These are phyloP conservation scores for Macadamia integrifolia DNA, from an alignment of 164 flowering plant species.

Conservation along the genomic window DNA sequence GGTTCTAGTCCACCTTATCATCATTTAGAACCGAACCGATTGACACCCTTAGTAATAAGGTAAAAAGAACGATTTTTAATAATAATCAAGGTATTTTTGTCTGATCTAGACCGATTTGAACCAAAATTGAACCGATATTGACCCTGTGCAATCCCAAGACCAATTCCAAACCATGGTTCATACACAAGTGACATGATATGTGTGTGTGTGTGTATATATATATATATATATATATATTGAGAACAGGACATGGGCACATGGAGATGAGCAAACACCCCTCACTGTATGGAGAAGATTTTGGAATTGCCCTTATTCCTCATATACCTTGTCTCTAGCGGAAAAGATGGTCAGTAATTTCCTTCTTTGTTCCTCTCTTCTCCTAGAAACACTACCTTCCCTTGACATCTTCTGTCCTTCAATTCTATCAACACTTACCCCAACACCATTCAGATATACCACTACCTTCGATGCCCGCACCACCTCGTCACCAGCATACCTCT, in stretches of 20 bases:
- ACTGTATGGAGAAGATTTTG: not conserved
- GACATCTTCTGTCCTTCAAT: conserved; percentile 20
- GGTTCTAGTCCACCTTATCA: too few species aligned
- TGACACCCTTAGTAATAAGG: too few species aligned
- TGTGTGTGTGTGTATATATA: too few species aligned
- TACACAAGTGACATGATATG: conserved; percentile 12
- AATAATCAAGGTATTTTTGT: too few species aligned
- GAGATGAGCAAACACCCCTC: conserved; percentile 8
- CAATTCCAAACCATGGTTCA: too few species aligned
- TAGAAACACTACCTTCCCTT: conserved; percentile 12
- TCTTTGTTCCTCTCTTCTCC: conserved; percentile 22
- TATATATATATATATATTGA: too few species aligned
- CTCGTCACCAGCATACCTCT: conserved; percentile 19
- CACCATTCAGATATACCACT: conserved; percentile 22
- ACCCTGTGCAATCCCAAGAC: too few species aligned
- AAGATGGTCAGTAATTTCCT: conserved; percentile 29
- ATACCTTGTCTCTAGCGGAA: conserved; percentile 19
- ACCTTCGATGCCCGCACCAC: conserved; percentile 1
- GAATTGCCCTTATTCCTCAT: not conserved
- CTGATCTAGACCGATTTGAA: too few species aligned
- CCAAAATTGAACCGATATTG: too few species aligned
- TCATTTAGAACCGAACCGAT: too few species aligned
- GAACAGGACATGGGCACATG: conserved; percentile 49
- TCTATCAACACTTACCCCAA: conserved; percentile 14
- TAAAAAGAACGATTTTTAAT: too few species aligned